Percentiles rank a stretch among this genome's conserved stretches.
Evolutionary conservation across 2,329 filamentous ascomycete genomes (phyloP).

Genomic region (Botrytis medusae): DNA sequence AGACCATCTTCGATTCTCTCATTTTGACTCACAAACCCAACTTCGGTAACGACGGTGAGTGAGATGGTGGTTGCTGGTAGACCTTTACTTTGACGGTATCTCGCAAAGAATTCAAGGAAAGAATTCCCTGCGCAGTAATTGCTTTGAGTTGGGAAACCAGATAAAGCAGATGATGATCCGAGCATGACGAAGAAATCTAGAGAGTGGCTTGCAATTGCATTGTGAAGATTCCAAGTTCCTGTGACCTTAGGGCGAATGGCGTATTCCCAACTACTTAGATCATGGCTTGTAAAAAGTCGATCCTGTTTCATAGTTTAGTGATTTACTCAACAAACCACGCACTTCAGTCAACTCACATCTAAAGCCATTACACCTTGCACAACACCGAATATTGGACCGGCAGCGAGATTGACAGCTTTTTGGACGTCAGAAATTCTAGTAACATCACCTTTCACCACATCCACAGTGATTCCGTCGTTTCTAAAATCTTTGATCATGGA

Average conservation of each 20-base stretch:
- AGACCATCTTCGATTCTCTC: constrained; percentile 21
- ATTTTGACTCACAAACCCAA: constrained; percentile 41
- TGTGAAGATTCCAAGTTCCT: constrained; percentile 27
- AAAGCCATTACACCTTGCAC: constrained; percentile 26
- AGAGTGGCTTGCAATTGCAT: constrained; percentile 22
- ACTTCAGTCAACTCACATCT: neutral
- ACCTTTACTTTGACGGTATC: constrained; percentile 34
- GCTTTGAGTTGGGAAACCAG: constrained; percentile 40
- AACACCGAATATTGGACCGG: constrained; percentile 37
- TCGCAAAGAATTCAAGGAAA: constrained; percentile 42
- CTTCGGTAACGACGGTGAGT: constrained; percentile 42
- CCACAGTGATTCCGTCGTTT: neutral
- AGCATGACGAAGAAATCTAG: constrained; percentile 44
- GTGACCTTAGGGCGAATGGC: constrained; percentile 40
- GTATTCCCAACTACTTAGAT: constrained; percentile 5
- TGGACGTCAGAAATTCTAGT: neutral
- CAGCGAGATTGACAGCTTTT: constrained; percentile 27
- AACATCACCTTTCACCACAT: constrained; percentile 16
- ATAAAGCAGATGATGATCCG: constrained; percentile 36
- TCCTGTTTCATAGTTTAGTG: constrained; percentile 2
- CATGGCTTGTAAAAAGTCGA: constrained; percentile 8
- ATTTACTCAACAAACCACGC: rapidly evolving
- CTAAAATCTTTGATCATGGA: constrained; percentile 15
- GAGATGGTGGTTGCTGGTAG: constrained; percentile 35
- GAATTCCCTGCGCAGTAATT: constrained; percentile 44